phyloP scores from a whole-genome alignment of 257 asterid genomes.

The Datura wrightii region DNA sequence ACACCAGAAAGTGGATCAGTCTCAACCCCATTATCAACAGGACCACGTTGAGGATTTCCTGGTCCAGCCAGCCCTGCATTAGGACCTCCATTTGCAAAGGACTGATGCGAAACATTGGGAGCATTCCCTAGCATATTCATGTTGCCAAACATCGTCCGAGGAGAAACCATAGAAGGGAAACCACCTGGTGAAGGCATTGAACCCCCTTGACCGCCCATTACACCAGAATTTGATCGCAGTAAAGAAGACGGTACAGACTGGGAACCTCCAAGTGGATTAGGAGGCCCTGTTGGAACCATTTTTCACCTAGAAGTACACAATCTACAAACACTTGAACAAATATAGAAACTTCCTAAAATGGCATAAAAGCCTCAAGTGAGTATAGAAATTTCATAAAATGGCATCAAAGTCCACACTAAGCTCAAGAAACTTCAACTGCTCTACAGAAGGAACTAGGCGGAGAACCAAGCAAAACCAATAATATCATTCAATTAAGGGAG shows the following conservation, averaged over 20 bases:
- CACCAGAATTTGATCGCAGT: slow-evolving; percentile 63
- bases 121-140: slow-evolving; percentile 66
- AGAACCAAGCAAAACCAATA: background rate
- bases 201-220: slow-evolving; percentile 73
- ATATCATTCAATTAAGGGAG: background rate
- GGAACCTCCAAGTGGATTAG: slow-evolving; percentile 57
- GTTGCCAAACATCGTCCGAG: slow-evolving; percentile 54
- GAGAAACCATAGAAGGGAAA: slow-evolving; percentile 63
- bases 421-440: background rate
- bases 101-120: slow-evolving; percentile 61
- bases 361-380: slow-evolving; percentile 11
- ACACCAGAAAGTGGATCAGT: slow-evolving; percentile 55
- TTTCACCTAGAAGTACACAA: slow-evolving; percentile 31
- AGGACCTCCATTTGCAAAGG: slow-evolving; percentile 61
- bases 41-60: slow-evolving; percentile 56
- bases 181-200: slow-evolving; percentile 59
- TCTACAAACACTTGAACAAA: slow-evolving; percentile 27
- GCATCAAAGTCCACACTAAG: background rate
- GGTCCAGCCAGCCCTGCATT: slow-evolving; percentile 59
- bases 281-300: slow-evolving; percentile 79
- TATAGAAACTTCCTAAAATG: slow-evolving; percentile 34
- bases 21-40: slow-evolving; percentile 58
- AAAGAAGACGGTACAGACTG: slow-evolving; percentile 59
- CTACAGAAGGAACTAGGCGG: background rate
- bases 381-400: slow-evolving; percentile 30